These are phyloP conservation scores for Schrenkiella parvula DNA, from an alignment of 345 rosid genomes.

Conservation along the genomic window DNA sequence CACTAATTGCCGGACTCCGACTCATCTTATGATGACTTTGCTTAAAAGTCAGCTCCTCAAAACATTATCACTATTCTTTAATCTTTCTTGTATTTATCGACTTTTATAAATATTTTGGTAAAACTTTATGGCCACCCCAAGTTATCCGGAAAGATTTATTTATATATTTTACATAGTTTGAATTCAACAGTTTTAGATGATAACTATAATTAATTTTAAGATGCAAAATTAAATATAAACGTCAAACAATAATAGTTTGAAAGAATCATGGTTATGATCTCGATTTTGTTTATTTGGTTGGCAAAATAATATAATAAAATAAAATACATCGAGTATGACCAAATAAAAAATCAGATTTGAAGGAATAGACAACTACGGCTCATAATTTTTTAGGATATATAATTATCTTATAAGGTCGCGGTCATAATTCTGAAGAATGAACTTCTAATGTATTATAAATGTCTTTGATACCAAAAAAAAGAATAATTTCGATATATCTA, in stretches of 20 bases:
- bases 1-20: slow-evolving; percentile 27
- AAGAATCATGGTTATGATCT: not conserved
- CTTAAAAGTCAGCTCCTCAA: slow-evolving; percentile 14
- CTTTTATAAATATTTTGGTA: not conserved
- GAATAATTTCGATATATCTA: not conserved
- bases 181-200: not conserved
- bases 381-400: not conserved
- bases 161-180: not conserved
- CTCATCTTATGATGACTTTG: slow-evolving; percentile 1
- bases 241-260: not conserved
- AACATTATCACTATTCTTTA: slow-evolving; percentile 3
- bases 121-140: not conserved
- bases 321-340: not conserved
- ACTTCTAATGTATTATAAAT: not conserved
- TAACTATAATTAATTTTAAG: not conserved
- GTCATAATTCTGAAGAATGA: not conserved
- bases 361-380: not conserved
- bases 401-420: not conserved
- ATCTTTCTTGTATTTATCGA: not conserved
- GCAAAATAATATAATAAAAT: not conserved
- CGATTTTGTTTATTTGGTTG: not conserved
- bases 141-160: not conserved
- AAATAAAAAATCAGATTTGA: not conserved
- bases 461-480: not conserved
- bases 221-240: not conserved